A percentile compares a stretch with the other conserved stretches of the same genome.
phyloP scores from a whole-genome alignment of 345 rosid species.

The Durio zibethinus region DNA sequence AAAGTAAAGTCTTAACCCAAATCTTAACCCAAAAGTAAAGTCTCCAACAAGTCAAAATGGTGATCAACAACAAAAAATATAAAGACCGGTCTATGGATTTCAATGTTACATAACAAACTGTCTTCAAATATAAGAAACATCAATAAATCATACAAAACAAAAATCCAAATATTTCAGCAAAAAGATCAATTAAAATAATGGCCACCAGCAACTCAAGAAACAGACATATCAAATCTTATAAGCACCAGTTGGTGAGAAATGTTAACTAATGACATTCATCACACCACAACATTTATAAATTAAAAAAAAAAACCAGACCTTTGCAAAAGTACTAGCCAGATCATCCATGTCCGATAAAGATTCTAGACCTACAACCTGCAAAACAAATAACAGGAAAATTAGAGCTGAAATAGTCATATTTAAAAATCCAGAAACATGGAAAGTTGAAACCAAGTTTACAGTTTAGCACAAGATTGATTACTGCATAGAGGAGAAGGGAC shows the following conservation, averaged over 20 bases:
- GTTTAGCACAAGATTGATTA: not conserved
- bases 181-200: not conserved
- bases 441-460: not conserved
- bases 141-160: not conserved
- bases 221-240: not conserved
- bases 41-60: not conserved
- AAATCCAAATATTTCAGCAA: not conserved
- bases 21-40: not conserved
- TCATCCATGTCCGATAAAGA: constrained; percentile 80
- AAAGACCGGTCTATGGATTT: not conserved
- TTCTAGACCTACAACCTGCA: constrained; percentile 57
- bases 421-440: not conserved
- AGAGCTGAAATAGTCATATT: constrained; percentile 1
- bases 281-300: not conserved
- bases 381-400: constrained; percentile 8
- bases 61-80: not conserved
- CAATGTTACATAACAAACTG: not conserved
- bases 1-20: not conserved
- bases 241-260: not conserved
- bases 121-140: not conserved
- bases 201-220: not conserved
- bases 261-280: not conserved
- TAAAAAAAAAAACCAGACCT: constrained; percentile 45
- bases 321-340: constrained; percentile 80
- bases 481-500: not conserved